phyloP scores from a whole-genome alignment of 129 eudicot species.

The Flaveria robusta region DNA sequence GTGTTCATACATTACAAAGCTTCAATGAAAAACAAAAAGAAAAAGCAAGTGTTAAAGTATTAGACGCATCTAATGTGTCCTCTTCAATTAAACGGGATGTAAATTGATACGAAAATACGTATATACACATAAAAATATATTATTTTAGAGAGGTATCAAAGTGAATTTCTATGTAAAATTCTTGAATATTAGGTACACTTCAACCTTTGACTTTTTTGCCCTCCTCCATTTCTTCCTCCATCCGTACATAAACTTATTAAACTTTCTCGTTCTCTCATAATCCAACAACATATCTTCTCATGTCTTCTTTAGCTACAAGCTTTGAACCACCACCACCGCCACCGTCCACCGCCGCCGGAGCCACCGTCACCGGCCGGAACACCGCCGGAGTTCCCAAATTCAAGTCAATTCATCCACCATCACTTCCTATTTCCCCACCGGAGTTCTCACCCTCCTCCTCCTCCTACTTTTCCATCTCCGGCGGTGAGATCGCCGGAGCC shows the following conservation, averaged over 20 bases:
- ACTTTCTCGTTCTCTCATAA: neutral
- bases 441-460: slow-evolving; percentile 52
- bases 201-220: slow-evolving; percentile 28
- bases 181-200: slow-evolving; percentile 31
- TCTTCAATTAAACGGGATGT: too few relatives aligned
- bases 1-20: too few relatives aligned
- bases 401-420: slow-evolving; percentile 75
- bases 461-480: slow-evolving; percentile 63
- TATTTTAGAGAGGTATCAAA: neutral
- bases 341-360: neutral
- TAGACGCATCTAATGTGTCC: too few relatives aligned
- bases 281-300: slow-evolving; percentile 25
- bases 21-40: too few relatives aligned
- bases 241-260: neutral
- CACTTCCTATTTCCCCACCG: slow-evolving; percentile 69
- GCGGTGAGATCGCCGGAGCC: slow-evolving; percentile 29
- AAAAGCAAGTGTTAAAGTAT: too few relatives aligned
- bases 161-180: slow-evolving; percentile 23
- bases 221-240: neutral
- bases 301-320: slow-evolving; percentile 37
- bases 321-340: slow-evolving; percentile 40
- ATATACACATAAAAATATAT: neutral
- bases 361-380: slow-evolving; percentile 30
- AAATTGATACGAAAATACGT: too few relatives aligned
- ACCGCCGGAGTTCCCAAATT: slow-evolving; percentile 61